Evolutionary conservation across 352 stramenopile genomes (phyloP).

Genomic region (Peronosclerospora sorghi): DNA sequence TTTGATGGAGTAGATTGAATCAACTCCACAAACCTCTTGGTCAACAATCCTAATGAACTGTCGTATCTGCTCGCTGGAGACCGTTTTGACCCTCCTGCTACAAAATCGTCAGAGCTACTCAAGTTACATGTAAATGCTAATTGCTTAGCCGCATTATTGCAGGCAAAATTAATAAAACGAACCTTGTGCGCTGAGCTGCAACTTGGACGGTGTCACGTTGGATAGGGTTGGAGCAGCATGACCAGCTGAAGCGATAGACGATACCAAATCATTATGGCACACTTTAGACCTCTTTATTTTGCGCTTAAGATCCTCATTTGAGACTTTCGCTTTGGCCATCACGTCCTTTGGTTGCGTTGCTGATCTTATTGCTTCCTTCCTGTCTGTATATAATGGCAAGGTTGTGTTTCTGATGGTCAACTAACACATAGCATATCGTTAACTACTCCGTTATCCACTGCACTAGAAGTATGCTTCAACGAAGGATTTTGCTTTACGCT

Average conservation of each 20-base stretch:
- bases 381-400: slow-evolving; percentile 10
- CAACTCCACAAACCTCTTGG: slow-evolving; percentile 95
- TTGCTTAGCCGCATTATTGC: neutral
- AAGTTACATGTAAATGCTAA: neutral
- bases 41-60: slow-evolving; percentile 92
- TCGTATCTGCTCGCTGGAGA: slow-evolving; percentile 88
- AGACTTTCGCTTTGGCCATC: slow-evolving; percentile 54
- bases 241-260: slow-evolving; percentile 3
- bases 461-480: slow-evolving; percentile 1
- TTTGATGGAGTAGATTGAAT: slow-evolving; percentile 84
- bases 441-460: neutral
- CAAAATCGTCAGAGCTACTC: neutral
- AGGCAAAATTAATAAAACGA: slow-evolving; percentile 1
- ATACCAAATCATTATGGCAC: slow-evolving; percentile 20
- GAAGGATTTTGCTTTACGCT: neutral
- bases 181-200: slow-evolving; percentile 35
- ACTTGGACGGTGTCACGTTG: slow-evolving; percentile 17
- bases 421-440: slow-evolving; percentile 9
- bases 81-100: slow-evolving; percentile 27
- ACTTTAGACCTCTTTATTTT: slow-evolving; percentile 54
- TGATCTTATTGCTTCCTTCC: slow-evolving; percentile 2
- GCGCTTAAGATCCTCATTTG: slow-evolving; percentile 56
- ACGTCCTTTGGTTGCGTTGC: neutral
- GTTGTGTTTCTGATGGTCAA: slow-evolving; percentile 5
- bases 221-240: slow-evolving; percentile 9